phyloP scores from a whole-genome alignment of 164 flowering plant genomes.

The Chimonanthus praecox region DNA sequence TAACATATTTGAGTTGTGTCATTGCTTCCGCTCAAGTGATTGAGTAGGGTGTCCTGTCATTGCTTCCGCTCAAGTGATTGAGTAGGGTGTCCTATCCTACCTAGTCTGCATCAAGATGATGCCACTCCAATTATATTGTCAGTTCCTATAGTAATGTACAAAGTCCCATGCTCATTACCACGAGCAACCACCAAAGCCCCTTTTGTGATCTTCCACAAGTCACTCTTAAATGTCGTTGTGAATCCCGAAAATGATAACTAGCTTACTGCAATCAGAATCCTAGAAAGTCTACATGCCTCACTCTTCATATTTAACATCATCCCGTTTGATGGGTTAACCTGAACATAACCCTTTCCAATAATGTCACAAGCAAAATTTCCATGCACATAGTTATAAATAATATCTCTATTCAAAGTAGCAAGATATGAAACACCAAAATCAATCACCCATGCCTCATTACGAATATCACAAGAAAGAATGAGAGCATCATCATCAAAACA shows the following conservation, averaged over 20 bases:
- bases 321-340: neutral
- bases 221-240: neutral
- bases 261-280: neutral
- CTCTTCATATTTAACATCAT: neutral
- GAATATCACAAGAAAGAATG: neutral
- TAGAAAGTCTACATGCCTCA: neutral
- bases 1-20: too few species aligned
- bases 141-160: neutral
- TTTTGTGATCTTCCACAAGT: neutral
- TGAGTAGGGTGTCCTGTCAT: too few species aligned
- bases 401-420: neutral
- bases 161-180: neutral
- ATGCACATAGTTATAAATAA: conserved; percentile 2
- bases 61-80: too few species aligned
- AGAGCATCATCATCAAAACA: neutral
- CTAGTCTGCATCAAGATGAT: too few species aligned
- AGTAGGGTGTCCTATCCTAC: too few species aligned
- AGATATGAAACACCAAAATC: neutral
- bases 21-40: too few species aligned
- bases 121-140: too few species aligned
- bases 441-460: neutral
- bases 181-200: neutral
- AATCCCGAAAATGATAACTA: neutral
- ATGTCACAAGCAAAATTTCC: conserved; percentile 1
- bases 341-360: conserved; percentile 4